phyloP scores from a whole-genome alignment of 2,329 filamentous ascomycete genomes.

The Thyridium curvatum region DNA sequence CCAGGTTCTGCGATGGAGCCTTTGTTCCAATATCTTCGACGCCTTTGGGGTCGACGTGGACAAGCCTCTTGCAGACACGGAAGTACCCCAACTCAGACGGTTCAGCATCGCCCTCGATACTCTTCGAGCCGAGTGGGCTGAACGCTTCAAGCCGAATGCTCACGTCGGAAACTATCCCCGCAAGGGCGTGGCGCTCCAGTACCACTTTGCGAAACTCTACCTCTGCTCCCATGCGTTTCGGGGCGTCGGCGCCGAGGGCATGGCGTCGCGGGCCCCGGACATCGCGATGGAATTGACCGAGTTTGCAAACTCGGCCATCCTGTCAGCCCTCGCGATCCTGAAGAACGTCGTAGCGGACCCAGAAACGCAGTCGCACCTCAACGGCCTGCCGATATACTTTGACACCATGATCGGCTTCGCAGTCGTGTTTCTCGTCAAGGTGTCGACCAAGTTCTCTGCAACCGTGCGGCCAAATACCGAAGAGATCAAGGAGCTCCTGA shows the following conservation, averaged over 20 bases:
- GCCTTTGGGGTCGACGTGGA: constrained; percentile 3
- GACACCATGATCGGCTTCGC: constrained; percentile 7
- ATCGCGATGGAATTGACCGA: constrained; percentile 13
- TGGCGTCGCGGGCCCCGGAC: not conserved
- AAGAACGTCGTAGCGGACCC: constrained; percentile 1
- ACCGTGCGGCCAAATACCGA: constrained; percentile 9
- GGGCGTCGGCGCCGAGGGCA: constrained; percentile 8
- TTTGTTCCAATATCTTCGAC: constrained; percentile 9
- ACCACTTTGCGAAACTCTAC: constrained; percentile 25
- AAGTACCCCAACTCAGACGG: constrained; percentile 11
- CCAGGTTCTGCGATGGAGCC: constrained; percentile 10
- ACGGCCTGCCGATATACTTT: constrained; percentile 6
- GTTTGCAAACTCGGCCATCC: constrained; percentile 11
- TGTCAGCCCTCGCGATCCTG: constrained; percentile 1
- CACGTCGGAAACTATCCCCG: constrained; percentile 24
- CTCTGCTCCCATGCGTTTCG: constrained; percentile 23
- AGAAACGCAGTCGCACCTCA: constrained; percentile 3
- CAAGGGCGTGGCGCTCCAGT: constrained; percentile 23
- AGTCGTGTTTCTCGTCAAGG: constrained; percentile 17
- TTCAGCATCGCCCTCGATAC: constrained; percentile 14
- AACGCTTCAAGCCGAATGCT: constrained; percentile 13
- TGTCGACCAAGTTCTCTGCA: constrained; percentile 9
- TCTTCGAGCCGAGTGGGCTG: constrained; percentile 14
- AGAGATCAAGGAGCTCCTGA: constrained; percentile 13
- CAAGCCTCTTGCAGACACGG: constrained; percentile 7